Evolutionary conservation across 495 filamentous ascomycete species (phyloP).

Genomic region (Saxispiralis lemnorum): DNA sequence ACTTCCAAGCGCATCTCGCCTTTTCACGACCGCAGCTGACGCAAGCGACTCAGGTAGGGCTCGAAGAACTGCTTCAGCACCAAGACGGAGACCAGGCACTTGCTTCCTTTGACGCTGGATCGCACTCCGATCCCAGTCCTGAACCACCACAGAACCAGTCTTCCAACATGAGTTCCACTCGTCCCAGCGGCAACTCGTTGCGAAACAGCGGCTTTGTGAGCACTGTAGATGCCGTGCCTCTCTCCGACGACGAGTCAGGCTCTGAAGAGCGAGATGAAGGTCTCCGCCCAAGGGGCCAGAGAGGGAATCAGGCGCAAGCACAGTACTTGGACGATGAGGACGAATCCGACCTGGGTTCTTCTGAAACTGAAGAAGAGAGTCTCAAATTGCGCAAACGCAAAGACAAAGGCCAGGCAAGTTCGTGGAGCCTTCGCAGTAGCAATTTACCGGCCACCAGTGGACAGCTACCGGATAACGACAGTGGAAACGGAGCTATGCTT

Average conservation of each 20-base stretch:
- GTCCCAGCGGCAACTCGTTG: neutral
- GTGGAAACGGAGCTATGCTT: conserved; percentile 1
- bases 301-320: conserved; percentile 1
- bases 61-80: conserved; percentile 18
- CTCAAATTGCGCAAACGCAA: conserved; percentile 1
- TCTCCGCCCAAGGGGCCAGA: neutral
- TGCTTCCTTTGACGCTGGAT: conserved; percentile 11
- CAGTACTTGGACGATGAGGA: conserved; percentile 9
- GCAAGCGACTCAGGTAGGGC: conserved; percentile 14
- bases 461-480: neutral
- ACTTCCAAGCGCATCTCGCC: no score
- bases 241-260: conserved; percentile 11
- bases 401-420: neutral
- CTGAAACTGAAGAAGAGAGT: neutral
- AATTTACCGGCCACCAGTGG: neutral
- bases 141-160: neutral
- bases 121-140: no score
- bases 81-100: conserved; percentile 20
- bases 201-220: conserved; percentile 16
- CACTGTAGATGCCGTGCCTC: conserved; percentile 16
- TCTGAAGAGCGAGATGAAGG: conserved; percentile 6
- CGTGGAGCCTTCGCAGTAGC: conserved; percentile 1
- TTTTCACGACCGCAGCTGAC: neutral
- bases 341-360: conserved; percentile 9
- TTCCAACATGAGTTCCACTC: conserved; percentile 6